Conservation (phyloP, 75 land plant genomes). For the Isoetes taiwanensis region DNA sequence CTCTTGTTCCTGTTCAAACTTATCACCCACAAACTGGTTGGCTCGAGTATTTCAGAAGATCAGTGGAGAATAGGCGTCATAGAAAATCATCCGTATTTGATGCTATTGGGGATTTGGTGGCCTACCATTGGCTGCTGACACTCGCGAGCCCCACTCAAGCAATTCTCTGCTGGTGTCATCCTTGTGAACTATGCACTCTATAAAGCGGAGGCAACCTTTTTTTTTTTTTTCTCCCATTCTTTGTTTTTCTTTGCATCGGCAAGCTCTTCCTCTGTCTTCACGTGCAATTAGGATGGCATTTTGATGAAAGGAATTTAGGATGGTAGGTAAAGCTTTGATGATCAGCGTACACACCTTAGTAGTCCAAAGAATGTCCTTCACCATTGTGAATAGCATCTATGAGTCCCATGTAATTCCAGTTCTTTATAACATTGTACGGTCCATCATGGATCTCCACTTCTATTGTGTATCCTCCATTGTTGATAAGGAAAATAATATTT, state of each 20-base stretch:
- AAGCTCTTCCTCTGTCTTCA: constrained; percentile 44
- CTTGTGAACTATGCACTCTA: constrained; percentile 57
- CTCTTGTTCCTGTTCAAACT: no score
- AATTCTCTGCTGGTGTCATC: constrained; percentile 85
- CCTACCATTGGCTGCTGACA: constrained; percentile 64
- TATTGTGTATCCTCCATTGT: constrained; percentile 77
- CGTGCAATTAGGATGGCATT: no score
- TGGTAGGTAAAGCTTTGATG: no score
- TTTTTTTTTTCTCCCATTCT: constrained; percentile 28
- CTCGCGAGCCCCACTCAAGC: constrained; percentile 72
- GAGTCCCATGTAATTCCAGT: constrained; percentile 54
- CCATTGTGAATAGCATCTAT: constrained; percentile 58
- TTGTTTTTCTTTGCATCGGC: constrained; percentile 45
- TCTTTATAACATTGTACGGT: constrained; percentile 68
- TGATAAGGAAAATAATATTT: constrained; percentile 53
- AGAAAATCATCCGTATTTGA: no score
- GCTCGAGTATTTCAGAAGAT: no score
- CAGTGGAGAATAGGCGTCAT: no score
- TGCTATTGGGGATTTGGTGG: constrained; percentile 79
- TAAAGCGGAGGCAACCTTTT: constrained; percentile 55
- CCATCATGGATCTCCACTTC: constrained; percentile 80
- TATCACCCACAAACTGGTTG: no score
- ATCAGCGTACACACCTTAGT: no score
- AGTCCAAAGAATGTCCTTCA: constrained; percentile 60
- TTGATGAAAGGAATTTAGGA: no score